Evolutionary conservation across 2,329 filamentous ascomycete species (phyloP).

Genomic region (Botryotinia globosa): DNA sequence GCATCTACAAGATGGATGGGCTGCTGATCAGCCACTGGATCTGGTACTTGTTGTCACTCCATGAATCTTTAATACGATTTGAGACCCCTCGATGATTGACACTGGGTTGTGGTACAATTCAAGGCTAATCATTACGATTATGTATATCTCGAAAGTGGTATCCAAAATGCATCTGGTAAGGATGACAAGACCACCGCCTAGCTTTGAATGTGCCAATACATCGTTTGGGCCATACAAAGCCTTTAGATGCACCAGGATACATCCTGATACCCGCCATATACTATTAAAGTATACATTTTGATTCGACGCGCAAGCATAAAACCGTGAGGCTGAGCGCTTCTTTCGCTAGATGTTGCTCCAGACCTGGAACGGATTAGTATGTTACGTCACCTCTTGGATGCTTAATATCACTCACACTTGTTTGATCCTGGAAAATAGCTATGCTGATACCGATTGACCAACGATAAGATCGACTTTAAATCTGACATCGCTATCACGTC

Average conservation of each 20-base stretch:
- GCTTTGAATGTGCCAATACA: neutral
- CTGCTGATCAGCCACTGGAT: constrained; percentile 37
- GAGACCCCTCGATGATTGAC: constrained; percentile 26
- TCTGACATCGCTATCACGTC: constrained; percentile 32
- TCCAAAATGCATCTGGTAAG: neutral
- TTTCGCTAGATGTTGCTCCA: constrained; percentile 17
- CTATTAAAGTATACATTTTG: neutral
- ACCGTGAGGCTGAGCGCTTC: neutral
- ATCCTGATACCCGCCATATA: neutral
- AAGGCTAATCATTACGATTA: neutral
- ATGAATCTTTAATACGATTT: constrained; percentile 31
- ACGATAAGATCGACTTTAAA: constrained; percentile 33
- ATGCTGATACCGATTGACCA: constrained; percentile 33
- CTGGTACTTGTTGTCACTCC: constrained; percentile 29
- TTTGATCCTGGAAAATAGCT: constrained; percentile 35
- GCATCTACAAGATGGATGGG: constrained; percentile 32
- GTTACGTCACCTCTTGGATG: neutral
- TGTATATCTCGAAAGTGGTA: neutral
- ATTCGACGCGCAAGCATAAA: too few species aligned
- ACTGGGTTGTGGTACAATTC: too few species aligned
- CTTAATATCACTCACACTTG: constrained; percentile 25
- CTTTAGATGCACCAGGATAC: too few species aligned
- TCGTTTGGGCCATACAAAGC: neutral
- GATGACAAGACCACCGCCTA: neutral
- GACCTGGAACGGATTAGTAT: neutral